These are phyloP conservation scores for Cetradonia linearis DNA, from an alignment of 495 filamentous ascomycete genomes.

Conservation along the genomic window DNA sequence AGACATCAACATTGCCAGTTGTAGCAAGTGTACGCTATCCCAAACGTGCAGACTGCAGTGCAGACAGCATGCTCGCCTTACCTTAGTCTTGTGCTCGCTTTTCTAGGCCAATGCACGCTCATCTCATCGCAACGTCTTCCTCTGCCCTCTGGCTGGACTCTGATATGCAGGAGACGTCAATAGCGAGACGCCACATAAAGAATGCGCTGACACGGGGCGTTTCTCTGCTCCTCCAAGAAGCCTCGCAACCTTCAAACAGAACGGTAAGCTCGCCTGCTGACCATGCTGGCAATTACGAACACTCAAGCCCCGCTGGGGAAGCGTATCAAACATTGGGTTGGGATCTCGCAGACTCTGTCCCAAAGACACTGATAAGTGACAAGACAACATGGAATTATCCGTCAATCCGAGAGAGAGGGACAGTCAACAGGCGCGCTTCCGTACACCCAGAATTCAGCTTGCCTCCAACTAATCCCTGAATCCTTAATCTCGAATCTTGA, in stretches of 20 bases:
- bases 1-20: not conserved
- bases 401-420: slow-evolving; percentile 5
- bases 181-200: slow-evolving; percentile 3
- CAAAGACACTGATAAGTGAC: not conserved
- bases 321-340: slow-evolving; percentile 4
- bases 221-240: not conserved
- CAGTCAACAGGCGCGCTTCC: slow-evolving; percentile 14
- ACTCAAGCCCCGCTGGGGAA: not conserved
- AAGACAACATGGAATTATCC: not conserved
- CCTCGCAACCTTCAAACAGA: not conserved
- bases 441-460: not conserved
- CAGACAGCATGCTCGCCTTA: slow-evolving; percentile 5
- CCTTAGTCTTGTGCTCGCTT: slow-evolving; percentile 1
- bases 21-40: slow-evolving; percentile 8
- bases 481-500: not conserved
- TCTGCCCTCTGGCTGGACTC: not conserved
- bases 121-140: not conserved
- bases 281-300: not conserved
- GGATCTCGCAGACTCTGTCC: not conserved
- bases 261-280: slow-evolving; percentile 3
- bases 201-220: slow-evolving; percentile 5
- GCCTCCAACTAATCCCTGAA: not conserved
- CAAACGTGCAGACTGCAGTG: not conserved
- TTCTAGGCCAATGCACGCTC: not conserved
- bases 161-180: slow-evolving; percentile 1